Percentiles rank a stretch among this genome's conserved stretches.
These are phyloP conservation scores for Eleusine indica DNA, from an alignment of 176 grass and related monocot genomes.

Conservation along the genomic window DNA sequence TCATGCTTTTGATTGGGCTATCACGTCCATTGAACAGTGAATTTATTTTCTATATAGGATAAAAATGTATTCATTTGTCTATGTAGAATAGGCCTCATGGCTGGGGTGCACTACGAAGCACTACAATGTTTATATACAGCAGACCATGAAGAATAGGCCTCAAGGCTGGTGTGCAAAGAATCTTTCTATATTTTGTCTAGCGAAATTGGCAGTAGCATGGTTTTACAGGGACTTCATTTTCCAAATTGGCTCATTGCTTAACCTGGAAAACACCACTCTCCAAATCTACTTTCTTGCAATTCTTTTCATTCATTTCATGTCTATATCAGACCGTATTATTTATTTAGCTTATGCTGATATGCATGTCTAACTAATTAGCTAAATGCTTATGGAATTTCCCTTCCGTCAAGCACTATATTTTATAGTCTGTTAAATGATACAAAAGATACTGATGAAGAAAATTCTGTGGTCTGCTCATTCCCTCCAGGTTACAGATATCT, in stretches of 20 bases:
- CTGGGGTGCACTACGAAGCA: background rate
- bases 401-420: slow-evolving; percentile 1
- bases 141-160: background rate
- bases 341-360: slow-evolving; percentile 2
- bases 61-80: no score
- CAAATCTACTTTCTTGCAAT: background rate
- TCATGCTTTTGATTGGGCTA: background rate
- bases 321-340: background rate
- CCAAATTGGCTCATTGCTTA: slow-evolving; percentile 25
- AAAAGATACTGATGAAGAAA: slow-evolving; percentile 6
- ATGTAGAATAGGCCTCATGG: no score
- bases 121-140: slow-evolving; percentile 1
- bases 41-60: background rate
- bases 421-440: slow-evolving; percentile 18
- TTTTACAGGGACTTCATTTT: slow-evolving; percentile 12
- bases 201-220: slow-evolving; percentile 17
- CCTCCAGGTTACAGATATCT: background rate
- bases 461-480: background rate
- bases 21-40: background rate
- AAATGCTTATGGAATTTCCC: background rate
- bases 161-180: background rate
- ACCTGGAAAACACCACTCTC: background rate
- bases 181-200: background rate
- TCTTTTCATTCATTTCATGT: slow-evolving; percentile 30
- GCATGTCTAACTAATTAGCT: slow-evolving; percentile 6